phyloP scores from a whole-genome alignment of 805 yeast species.

The Candida stauntonica region DNA sequence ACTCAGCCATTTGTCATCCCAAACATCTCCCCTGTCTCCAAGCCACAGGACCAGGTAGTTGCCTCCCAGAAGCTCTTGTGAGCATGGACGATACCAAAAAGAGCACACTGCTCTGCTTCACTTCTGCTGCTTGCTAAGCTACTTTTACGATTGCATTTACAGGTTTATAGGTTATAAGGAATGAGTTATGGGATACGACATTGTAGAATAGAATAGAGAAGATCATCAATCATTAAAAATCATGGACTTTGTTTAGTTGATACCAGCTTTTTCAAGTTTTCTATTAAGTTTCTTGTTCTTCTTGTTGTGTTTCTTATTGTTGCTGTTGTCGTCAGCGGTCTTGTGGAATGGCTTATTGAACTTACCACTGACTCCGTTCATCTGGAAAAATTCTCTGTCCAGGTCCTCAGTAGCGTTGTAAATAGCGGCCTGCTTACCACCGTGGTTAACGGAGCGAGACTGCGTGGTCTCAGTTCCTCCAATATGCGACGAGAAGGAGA shows the following conservation, averaged over 20 bases:
- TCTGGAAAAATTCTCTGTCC: constrained; percentile 80
- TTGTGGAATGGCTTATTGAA: constrained; percentile 73
- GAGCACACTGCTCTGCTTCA: too few relatives aligned
- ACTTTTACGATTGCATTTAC: too few relatives aligned
- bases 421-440: constrained; percentile 80
- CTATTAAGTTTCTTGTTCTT: constrained; percentile 50
- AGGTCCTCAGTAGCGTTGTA: constrained; percentile 76
- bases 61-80: constrained; percentile 7
- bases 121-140: not conserved
- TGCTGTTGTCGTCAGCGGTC: constrained; percentile 28
- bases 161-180: not conserved
- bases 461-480: constrained; percentile 42
- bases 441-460: constrained; percentile 57
- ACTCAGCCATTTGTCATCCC: constrained; percentile 64
- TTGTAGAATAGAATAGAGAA: too few relatives aligned
- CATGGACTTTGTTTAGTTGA: too few relatives aligned
- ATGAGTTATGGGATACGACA: too few relatives aligned
- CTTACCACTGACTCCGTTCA: constrained; percentile 60
- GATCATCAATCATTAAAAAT: constrained; percentile 7
- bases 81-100: too few relatives aligned
- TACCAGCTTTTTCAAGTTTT: constrained; percentile 11
- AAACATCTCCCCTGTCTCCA: constrained; percentile 49
- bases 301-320: constrained; percentile 68
- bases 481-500: constrained; percentile 78
- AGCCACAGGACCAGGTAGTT: constrained; percentile 9